Conservation (phyloP, 495 filamentous ascomycete genomes). For the Evansstolkia leycettana region DNA sequence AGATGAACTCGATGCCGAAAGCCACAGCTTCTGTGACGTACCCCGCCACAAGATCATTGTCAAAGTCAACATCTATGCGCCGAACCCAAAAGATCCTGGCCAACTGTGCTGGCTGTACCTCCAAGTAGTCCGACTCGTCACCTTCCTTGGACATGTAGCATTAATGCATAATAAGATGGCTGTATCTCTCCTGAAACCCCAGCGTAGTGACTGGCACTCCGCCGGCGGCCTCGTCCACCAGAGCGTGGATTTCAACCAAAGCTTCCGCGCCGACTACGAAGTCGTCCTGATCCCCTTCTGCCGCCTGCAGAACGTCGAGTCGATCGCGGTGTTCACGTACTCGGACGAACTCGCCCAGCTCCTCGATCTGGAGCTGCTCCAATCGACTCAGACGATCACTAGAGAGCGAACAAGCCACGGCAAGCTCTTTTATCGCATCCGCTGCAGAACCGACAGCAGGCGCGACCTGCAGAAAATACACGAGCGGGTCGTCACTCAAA, state of each 20-base stretch:
- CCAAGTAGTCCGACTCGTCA: neutral
- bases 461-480: conserved; percentile 1
- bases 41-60: conserved; percentile 3
- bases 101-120: conserved; percentile 4
- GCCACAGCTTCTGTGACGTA: neutral
- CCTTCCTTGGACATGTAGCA: neutral
- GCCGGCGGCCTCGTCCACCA: neutral
- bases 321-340: neutral
- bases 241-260: neutral
- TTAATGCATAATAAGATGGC: neutral
- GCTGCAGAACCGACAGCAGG: neutral
- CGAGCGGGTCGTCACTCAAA: neutral
- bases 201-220: conserved; percentile 3
- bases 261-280: neutral
- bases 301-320: neutral
- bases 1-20: neutral
- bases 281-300: neutral
- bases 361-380: neutral
- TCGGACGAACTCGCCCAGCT: neutral
- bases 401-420: neutral
- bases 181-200: neutral
- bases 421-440: neutral
- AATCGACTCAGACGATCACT: neutral
- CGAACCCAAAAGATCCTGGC: conserved; percentile 2
- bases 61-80: conserved; percentile 3